Evolutionary conservation across 75 land plant species (phyloP), one percentile per base, ranked within the genome.

Genomic region (Ceratopteris richardii): DNA sequence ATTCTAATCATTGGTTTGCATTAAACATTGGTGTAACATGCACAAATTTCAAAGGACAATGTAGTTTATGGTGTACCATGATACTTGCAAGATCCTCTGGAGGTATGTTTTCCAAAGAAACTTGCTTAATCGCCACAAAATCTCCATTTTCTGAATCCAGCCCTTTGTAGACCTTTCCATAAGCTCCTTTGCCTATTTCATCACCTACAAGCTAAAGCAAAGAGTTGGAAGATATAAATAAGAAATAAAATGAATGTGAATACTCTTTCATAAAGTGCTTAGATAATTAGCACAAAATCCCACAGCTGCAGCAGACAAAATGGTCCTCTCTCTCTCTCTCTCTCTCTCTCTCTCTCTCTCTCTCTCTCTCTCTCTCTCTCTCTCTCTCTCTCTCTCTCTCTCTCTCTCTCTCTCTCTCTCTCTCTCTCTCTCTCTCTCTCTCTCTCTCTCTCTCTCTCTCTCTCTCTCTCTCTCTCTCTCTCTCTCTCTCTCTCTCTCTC

Each of bases 111-210:
- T 93, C 96, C 79, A 93, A 65, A 2, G 98, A 93, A 29, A 93
- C 98, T 67, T 93, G 98, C 67, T 93, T 93, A 61, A 93, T 86
- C 40, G 98, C 98, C 63, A 93, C 98, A 62, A 86, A 89, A 68
- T 89, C 91, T 40, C 98, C 98, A 86, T 93, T 93, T 60, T 93
- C 91, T 83, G 89, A 75, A 71, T 93, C 98, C 81, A 93, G 54
- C 20, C 98, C 96, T 58, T 89, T 90, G 66, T 89, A 93, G 24
- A 93, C 98, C 33, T 91, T 79, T 24, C 96, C 98, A 80, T 93
- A 90, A 20, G 98, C 98, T 20, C 98, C 98, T 64, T 93, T 93
- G 22, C 98, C 98, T 41, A 93, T 93, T 65, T 93, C 98, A 83
- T 93, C 98, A 27, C 98, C 98, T 27, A 93, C 79, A 67, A 93